A percentile compares a stretch with the other conserved stretches of the same genome.
phyloP scores from a whole-genome alignment of 371 early-diverging fungal species.

The Mortierella sp. region DNA sequence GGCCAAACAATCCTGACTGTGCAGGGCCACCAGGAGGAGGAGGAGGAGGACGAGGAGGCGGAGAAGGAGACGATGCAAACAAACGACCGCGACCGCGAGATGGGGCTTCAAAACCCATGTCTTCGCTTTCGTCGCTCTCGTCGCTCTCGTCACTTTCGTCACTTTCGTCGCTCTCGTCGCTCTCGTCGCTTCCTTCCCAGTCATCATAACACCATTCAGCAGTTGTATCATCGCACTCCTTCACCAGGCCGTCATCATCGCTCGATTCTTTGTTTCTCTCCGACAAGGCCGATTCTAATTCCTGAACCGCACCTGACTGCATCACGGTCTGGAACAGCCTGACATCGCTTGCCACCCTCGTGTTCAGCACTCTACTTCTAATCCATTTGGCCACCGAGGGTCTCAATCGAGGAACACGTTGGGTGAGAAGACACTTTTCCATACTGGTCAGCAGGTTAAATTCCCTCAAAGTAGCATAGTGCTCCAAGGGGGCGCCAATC shows the following conservation, averaged over 20 bases:
- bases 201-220: too few relatives aligned
- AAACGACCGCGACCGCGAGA: background rate
- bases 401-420: conserved; percentile 45
- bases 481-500: conserved; percentile 53
- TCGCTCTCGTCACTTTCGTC: background rate
- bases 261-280: background rate
- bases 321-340: conserved; percentile 41
- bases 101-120: conserved; percentile 1
- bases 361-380: conserved; percentile 32
- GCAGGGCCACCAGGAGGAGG: background rate
- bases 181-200: too few relatives aligned
- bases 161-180: background rate
- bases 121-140: background rate
- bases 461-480: conserved; percentile 53
- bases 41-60: background rate
- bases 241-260: too few relatives aligned
- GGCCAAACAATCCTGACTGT: background rate
- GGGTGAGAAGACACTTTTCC: conserved; percentile 64
- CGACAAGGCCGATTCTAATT: background rate
- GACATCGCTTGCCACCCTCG: conserved; percentile 24
- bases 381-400: conserved; percentile 52
- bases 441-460: conserved; percentile 51
- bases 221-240: too few relatives aligned
- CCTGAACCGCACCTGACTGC: conserved; percentile 24
- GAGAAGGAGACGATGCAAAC: too few relatives aligned